Percentiles rank a stretch among this genome's conserved stretches.
Conservation (phyloP, 2,329 filamentous ascomycete genomes). For the Aureobasidium sp. region DNA sequence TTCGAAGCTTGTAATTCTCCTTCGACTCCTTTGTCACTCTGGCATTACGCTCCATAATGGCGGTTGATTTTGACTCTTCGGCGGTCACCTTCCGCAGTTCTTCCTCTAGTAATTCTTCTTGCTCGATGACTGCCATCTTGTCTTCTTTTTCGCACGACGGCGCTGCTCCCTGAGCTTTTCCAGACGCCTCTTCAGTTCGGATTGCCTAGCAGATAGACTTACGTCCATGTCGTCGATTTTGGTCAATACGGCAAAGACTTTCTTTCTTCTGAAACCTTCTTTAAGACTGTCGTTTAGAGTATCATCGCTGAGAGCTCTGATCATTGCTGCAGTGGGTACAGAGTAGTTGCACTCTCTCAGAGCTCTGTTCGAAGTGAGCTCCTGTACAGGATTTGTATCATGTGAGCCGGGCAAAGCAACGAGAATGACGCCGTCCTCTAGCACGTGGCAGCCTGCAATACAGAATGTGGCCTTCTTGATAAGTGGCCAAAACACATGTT, state of each 20-base stretch:
- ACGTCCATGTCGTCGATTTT: not conserved
- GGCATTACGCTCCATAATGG: slow-evolving; percentile 12
- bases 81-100: not conserved
- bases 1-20: slow-evolving; percentile 8
- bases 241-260: not conserved
- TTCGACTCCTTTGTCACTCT: not conserved
- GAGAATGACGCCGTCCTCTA: no score
- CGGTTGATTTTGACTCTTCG: not conserved
- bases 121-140: not conserved
- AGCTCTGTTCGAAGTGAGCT: not conserved
- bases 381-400: not conserved
- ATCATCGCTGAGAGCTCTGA: not conserved
- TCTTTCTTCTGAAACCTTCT: not conserved
- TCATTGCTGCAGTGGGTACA: not conserved
- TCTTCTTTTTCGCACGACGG: not conserved
- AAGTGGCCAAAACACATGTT: no score
- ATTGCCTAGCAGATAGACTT: not conserved
- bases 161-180: not conserved
- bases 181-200: not conserved
- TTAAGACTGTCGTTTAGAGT: not conserved
- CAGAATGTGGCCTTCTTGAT: no score
- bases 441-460: no score
- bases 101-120: not conserved
- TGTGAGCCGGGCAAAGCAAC: no score
- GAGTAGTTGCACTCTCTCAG: not conserved